phyloP scores from a whole-genome alignment of 2,329 filamentous ascomycete genomes.

The Penicillium polonicum region DNA sequence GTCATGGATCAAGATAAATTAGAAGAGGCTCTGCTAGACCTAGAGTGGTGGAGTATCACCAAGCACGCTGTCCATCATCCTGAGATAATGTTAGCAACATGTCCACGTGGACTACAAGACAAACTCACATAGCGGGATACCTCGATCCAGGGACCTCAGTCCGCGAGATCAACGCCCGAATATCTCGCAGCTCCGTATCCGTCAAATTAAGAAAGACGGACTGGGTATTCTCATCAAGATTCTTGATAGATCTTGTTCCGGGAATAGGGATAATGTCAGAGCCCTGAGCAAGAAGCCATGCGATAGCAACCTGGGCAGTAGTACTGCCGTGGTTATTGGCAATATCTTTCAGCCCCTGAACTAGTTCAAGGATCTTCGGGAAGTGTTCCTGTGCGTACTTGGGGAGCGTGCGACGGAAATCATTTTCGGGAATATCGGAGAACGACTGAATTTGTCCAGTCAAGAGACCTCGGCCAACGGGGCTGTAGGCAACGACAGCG shows the following conservation, averaged over 20 bases:
- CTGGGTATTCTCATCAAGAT: conserved; percentile 15
- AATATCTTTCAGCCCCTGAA: conserved; percentile 49
- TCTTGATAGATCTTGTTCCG: conserved; percentile 21
- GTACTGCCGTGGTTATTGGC: conserved; percentile 57
- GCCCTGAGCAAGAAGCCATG: conserved; percentile 62
- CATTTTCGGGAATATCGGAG: conserved; percentile 47
- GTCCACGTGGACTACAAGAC: neutral
- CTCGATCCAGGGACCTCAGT: neutral
- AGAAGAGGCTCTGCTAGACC: neutral
- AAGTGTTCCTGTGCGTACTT: conserved; percentile 54
- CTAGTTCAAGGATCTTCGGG: conserved; percentile 53
- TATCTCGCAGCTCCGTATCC: conserved; percentile 14
- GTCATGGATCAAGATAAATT: neutral
- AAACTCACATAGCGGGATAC: neutral
- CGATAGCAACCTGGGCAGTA: conserved; percentile 58
- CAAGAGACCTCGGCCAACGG: conserved; percentile 41
- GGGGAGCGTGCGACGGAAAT: conserved; percentile 50
- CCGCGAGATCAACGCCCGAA: conserved; percentile 11
- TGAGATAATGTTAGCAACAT: neutral
- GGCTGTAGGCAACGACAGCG: conserved; percentile 43
- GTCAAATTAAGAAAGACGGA: conserved; percentile 6
- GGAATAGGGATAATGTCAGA: conserved; percentile 30
- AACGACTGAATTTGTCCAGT: conserved; percentile 41
- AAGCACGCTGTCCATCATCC: conserved; percentile 4
- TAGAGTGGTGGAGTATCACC: conserved; percentile 4